Evolutionary conservation across 2,329 filamentous ascomycete species (phyloP).

Genomic region (Phyllosticta ampelicida): DNA sequence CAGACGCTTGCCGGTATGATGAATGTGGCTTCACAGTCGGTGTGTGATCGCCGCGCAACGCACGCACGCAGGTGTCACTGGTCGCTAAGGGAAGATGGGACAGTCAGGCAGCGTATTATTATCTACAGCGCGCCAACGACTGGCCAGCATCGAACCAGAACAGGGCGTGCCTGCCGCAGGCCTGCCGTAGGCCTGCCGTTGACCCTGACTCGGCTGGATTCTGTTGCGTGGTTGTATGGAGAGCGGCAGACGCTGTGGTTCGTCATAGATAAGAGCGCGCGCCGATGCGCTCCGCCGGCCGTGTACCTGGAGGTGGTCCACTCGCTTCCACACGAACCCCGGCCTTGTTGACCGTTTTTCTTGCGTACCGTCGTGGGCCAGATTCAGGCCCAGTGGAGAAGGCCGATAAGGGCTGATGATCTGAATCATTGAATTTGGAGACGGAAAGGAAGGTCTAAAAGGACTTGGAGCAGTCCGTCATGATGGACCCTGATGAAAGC

Average conservation of each 20-base stretch:
- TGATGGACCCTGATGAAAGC: too few relatives aligned
- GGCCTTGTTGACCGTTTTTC: background rate
- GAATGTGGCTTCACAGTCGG: background rate
- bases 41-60: background rate
- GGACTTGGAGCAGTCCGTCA: too few relatives aligned
- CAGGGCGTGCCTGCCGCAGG: background rate
- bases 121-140: background rate
- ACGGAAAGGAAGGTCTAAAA: background rate
- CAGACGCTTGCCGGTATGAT: background rate
- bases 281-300: background rate
- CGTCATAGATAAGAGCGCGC: background rate
- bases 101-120: background rate
- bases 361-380: background rate
- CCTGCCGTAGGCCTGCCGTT: background rate
- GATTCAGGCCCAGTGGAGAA: background rate
- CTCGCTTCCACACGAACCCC: background rate
- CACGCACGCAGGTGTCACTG: background rate
- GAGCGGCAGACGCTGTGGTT: background rate
- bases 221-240: background rate
- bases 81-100: background rate
- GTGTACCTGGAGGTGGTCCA: background rate
- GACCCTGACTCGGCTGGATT: background rate
- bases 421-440: background rate
- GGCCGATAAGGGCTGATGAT: background rate
- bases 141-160: background rate